Conservation (phyloP, 805 yeast genomes). For the Brettanomyces custersianus region DNA sequence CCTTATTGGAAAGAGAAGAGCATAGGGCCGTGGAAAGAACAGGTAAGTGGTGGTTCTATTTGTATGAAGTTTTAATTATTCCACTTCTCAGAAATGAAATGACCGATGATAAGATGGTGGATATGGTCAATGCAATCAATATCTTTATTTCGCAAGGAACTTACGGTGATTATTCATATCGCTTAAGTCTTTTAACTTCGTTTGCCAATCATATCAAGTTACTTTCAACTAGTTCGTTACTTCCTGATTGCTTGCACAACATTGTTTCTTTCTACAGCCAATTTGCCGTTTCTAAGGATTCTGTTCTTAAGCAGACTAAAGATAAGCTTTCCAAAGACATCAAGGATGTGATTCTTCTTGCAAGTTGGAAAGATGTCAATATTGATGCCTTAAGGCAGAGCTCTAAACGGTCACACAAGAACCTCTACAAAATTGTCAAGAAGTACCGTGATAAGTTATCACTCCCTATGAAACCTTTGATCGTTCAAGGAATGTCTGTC, state of each 20-base stretch:
- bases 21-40: slow-evolving; percentile 33
- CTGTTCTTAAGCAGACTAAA: slow-evolving; percentile 35
- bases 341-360: slow-evolving; percentile 74
- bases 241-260: slow-evolving; percentile 41
- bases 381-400: slow-evolving; percentile 90
- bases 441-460: slow-evolving; percentile 64
- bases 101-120: slow-evolving; percentile 25
- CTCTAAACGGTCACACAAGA: slow-evolving; percentile 80
- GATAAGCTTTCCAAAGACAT: slow-evolving; percentile 67
- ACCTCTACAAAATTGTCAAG: slow-evolving; percentile 72
- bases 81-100: slow-evolving; percentile 37
- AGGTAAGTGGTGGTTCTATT: slow-evolving; percentile 87
- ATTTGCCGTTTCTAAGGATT: slow-evolving; percentile 43
- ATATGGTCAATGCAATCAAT: slow-evolving; percentile 52
- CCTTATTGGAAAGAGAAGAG: slow-evolving; percentile 62
- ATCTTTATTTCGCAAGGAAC: slow-evolving; percentile 68
- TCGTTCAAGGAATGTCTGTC: slow-evolving; percentile 49
- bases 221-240: slow-evolving; percentile 19
- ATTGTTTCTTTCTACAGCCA: slow-evolving; percentile 59
- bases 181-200: slow-evolving; percentile 56
- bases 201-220: slow-evolving; percentile 46
- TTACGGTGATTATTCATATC: slow-evolving; percentile 59
- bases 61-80: slow-evolving; percentile 67
- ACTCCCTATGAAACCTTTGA: slow-evolving; percentile 39
- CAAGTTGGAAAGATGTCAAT: slow-evolving; percentile 97